Percentiles rank a stretch among this genome's conserved stretches.
Evolutionary conservation across 2,329 filamentous ascomycete species (phyloP).

Genomic region (Dryadomyces quercivorus): DNA sequence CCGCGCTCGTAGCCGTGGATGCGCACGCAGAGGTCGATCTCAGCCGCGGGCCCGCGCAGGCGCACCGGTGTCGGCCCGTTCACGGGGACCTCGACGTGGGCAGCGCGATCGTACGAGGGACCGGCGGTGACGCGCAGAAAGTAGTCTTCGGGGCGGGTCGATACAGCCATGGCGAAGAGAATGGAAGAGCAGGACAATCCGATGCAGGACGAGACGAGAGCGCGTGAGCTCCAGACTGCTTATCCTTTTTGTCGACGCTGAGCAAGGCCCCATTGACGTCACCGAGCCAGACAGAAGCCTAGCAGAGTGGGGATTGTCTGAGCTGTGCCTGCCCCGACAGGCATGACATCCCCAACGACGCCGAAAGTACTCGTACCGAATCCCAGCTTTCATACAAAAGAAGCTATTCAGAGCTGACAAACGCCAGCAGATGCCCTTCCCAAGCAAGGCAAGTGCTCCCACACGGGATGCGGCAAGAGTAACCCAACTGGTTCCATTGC

Average conservation of each 20-base stretch:
- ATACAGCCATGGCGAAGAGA: constrained; percentile 2
- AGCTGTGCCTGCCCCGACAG: too few species aligned
- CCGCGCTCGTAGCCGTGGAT: constrained; percentile 51
- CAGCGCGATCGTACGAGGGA: constrained; percentile 56
- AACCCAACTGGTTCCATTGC: too few species aligned
- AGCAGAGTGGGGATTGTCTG: too few species aligned
- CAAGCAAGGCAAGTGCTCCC: too few species aligned
- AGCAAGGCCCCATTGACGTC: neutral
- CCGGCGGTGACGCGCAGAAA: constrained; percentile 74
- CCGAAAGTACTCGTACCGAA: too few species aligned
- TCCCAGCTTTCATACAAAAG: too few species aligned
- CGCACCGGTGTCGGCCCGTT: constrained; percentile 53
- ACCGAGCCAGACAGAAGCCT: neutral
- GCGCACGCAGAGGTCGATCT: constrained; percentile 60
- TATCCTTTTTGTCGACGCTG: neutral
- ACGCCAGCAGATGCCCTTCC: too few species aligned
- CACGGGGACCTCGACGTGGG: constrained; percentile 63
- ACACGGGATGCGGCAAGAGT: too few species aligned
- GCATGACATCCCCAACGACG: too few species aligned
- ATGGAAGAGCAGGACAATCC: neutral
- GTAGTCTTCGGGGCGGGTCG: constrained; percentile 43
- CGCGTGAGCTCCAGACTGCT: neutral
- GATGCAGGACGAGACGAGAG: neutral
- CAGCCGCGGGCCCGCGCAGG: constrained; percentile 52
- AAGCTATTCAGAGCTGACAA: too few species aligned